Conservation (phyloP, 345 rosid species). For the Eutrema japonicum region DNA sequence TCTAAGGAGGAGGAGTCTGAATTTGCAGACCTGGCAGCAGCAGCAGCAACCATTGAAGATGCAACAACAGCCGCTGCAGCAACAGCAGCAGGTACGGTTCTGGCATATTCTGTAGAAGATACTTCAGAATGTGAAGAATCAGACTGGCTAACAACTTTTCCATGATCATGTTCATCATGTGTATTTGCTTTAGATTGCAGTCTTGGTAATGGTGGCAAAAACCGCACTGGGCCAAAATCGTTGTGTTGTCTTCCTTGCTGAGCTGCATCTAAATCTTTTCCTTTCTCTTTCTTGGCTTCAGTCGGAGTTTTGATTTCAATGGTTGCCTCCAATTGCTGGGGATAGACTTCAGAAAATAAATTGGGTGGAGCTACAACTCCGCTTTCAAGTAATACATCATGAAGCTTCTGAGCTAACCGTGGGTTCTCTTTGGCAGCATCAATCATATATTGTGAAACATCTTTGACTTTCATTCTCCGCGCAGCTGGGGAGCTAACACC, state of each 20-base stretch:
- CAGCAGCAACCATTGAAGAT: slow-evolving; percentile 95
- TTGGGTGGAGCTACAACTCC: slow-evolving; percentile 91
- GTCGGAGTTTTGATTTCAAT: slow-evolving; percentile 47
- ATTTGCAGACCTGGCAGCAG: slow-evolving; percentile 61
- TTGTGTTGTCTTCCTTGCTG: slow-evolving; percentile 34
- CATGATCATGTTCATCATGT: slow-evolving; percentile 41
- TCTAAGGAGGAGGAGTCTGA: slow-evolving; percentile 56
- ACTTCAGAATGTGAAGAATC: slow-evolving; percentile 54
- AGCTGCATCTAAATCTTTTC: slow-evolving; percentile 42
- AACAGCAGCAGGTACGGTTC: slow-evolving; percentile 74
- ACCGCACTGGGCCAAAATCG: slow-evolving; percentile 43
- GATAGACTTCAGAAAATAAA: slow-evolving; percentile 72
- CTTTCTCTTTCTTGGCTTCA: slow-evolving; percentile 52
- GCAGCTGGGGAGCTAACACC: slow-evolving; percentile 90
- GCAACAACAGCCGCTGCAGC: slow-evolving; percentile 97
- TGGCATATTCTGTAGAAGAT: slow-evolving; percentile 42
- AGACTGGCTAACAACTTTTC: slow-evolving; percentile 40
- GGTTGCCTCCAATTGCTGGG: slow-evolving; percentile 52
- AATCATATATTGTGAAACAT: slow-evolving; percentile 91
- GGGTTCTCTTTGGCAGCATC: slow-evolving; percentile 99
- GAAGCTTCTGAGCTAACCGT: slow-evolving; percentile 86
- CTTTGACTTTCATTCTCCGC: slow-evolving; percentile 88
- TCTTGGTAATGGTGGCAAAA: slow-evolving; percentile 66
- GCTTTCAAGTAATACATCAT: slow-evolving; percentile 91
- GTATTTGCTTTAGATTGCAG: slow-evolving; percentile 43